phyloP scores from a whole-genome alignment of 2,329 filamentous ascomycete species.

The Aureobasidium namibiae region DNA sequence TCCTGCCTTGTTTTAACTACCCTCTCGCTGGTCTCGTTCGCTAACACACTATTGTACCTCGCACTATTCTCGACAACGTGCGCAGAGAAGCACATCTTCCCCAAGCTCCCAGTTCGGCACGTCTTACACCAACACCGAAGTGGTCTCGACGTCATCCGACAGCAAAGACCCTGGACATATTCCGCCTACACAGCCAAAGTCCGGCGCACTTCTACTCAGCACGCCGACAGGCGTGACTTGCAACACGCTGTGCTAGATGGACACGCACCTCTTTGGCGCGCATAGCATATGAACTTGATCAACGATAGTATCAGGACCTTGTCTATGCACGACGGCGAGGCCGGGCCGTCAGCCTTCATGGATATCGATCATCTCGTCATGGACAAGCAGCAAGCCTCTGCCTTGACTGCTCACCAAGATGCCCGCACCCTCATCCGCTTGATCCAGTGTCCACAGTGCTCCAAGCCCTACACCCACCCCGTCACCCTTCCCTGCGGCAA shows the following conservation, averaged over 20 bases:
- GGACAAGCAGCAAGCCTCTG: slow-evolving; percentile 27
- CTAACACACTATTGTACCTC: background rate
- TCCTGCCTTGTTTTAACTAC: background rate
- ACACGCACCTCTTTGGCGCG: background rate
- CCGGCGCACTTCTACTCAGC: background rate
- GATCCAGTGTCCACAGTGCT: slow-evolving; percentile 71
- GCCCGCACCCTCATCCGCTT: slow-evolving; percentile 61
- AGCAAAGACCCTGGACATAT: background rate
- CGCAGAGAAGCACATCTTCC: background rate
- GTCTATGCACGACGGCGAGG: slow-evolving; percentile 4
- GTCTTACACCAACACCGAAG: background rate
- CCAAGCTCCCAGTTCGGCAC: background rate
- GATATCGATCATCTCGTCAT: slow-evolving; percentile 28
- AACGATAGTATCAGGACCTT: background rate
- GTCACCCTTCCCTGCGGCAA: slow-evolving; percentile 75
- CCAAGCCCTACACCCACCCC: slow-evolving; percentile 56
- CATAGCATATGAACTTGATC: slow-evolving; percentile 10
- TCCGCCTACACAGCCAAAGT: background rate
- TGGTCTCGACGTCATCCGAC: slow-evolving; percentile 10
- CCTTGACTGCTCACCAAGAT: slow-evolving; percentile 44
- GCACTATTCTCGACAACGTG: background rate
- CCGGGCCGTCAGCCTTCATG: slow-evolving; percentile 31
- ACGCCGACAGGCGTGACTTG: background rate
- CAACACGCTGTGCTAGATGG: background rate
- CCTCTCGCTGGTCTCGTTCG: background rate